phyloP scores from a whole-genome alignment of 768 basidiomycete species.

The Phylloporus sp. region DNA sequence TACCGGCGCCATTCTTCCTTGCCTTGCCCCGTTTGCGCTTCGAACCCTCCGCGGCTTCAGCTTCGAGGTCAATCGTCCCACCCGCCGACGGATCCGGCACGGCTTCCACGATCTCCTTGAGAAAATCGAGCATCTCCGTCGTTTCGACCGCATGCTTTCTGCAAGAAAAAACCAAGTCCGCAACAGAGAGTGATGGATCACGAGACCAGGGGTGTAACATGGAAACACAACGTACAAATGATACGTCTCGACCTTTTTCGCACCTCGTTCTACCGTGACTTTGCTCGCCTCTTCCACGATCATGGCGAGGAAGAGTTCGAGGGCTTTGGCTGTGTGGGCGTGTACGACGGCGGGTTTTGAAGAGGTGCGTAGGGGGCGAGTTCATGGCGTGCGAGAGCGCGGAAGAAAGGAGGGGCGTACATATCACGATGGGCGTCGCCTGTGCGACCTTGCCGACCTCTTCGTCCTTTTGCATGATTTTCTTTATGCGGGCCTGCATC shows the following conservation, averaged over 20 bases:
- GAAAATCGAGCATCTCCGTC: slow-evolving; percentile 87
- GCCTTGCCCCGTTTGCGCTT: slow-evolving; percentile 58
- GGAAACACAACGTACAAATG: slow-evolving; percentile 70
- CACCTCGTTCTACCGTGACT: slow-evolving; percentile 70
- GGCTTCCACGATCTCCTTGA: slow-evolving; percentile 83
- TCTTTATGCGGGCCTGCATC: slow-evolving; percentile 92
- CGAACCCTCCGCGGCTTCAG: slow-evolving; percentile 46
- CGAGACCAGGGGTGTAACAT: not conserved
- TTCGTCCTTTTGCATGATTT: slow-evolving; percentile 99
- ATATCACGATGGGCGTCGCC: slow-evolving; percentile 94
- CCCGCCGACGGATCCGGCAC: slow-evolving; percentile 86
- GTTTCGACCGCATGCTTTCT: slow-evolving; percentile 92
- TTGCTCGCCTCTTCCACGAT: slow-evolving; percentile 80
- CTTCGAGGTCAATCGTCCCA: slow-evolving; percentile 69
- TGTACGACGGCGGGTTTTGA: not conserved
- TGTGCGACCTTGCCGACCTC: slow-evolving; percentile 98
- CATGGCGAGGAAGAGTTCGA: slow-evolving; percentile 85
- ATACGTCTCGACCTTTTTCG: slow-evolving; percentile 88
- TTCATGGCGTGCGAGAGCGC: slow-evolving; percentile 14
- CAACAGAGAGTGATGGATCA: no score
- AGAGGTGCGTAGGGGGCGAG: not conserved
- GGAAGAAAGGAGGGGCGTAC: slow-evolving; percentile 46
- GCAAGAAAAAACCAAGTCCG: slow-evolving; percentile 2
- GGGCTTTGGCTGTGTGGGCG: slow-evolving; percentile 82
- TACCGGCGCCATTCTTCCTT: slow-evolving; percentile 41